Base-by-base conservation (phyloP, 352 stramenopile species). In the Blastocystis sp. region DNA sequence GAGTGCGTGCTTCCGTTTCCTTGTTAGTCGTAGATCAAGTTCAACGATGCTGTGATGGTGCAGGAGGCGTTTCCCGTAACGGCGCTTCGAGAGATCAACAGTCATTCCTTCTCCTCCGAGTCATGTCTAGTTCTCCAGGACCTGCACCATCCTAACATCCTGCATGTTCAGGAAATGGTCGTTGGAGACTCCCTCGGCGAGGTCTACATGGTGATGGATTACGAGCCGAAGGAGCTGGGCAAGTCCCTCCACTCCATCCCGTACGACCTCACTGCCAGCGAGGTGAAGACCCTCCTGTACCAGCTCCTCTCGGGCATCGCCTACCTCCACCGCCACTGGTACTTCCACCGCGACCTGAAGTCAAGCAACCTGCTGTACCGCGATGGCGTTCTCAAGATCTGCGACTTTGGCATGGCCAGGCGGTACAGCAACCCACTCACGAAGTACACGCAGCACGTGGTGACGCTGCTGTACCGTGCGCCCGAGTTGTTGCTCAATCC, bases 401-500 rank as follows among this genome's bases (percentile, higher is more conserved):
- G 93, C 84, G 93, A 96, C 81, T 95, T 96, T 90, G 93, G 93
- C 1, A 91, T 88, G 78, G 78, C 78, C 10, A 17, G 78, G 10
- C 64, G 64, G 4, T 91, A 89, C 68, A 88, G 74, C 11, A 78
- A 70, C 38, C 80, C 89, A 3, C 91, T 95, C 70, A 91, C 93
- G 52, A 92, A 93, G 9, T 97, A 97, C 92, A 98, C 95, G 65
- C 94, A 97, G 78, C 94, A 98, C 89, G 95, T 98, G 9, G 94
- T 98, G 52, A 98, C 95, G 68, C 90, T 98, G 34, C 97, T 95
- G 94, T 98, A 98, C 89, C 92, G 95, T 57, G 94, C 95, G 45
- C 95, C 95, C 1, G 95, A 98, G 91, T 94, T 98, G 40, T 91
- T 98, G 45, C 90, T 98, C 0, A 88, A 88, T 52, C 78, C 78